phyloP scores from a whole-genome alignment of 2,329 filamentous ascomycete species.

The Monilinia fructigena region DNA sequence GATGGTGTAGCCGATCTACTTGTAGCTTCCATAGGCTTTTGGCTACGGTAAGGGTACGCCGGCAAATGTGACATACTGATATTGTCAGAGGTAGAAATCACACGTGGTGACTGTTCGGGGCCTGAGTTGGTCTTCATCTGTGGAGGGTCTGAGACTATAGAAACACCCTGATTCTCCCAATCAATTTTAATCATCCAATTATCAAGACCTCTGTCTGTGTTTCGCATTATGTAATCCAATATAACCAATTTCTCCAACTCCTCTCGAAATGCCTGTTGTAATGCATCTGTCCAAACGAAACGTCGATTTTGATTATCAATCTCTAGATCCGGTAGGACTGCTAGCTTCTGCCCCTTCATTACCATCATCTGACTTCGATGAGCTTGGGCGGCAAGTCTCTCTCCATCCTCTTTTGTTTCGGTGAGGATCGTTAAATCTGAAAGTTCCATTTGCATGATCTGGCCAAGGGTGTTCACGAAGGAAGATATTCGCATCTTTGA shows the following conservation, averaged over 20 bases:
- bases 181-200: constrained; percentile 99
- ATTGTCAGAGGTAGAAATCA: constrained; percentile 44
- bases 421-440: constrained; percentile 65
- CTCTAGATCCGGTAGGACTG: constrained; percentile 36
- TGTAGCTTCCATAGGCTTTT: constrained; percentile 82
- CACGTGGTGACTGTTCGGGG: constrained; percentile 51
- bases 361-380: constrained; percentile 57
- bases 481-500: constrained; percentile 95
- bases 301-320: constrained; percentile 34
- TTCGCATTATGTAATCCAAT: constrained; percentile 98
- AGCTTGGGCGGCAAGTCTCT: constrained; percentile 71
- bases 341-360: constrained; percentile 54
- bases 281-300: constrained; percentile 81
- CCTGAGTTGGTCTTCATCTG: constrained; percentile 62
- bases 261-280: constrained; percentile 92
- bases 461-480: constrained; percentile 95
- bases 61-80: constrained; percentile 32
- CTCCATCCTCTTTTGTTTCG: constrained; percentile 73
- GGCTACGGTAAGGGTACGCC: constrained; percentile 69
- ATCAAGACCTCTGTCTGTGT: constrained; percentile 92
- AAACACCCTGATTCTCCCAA: constrained; percentile 76
- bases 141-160: constrained; percentile 78
- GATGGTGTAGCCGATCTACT: constrained; percentile 45
- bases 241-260: constrained; percentile 97
- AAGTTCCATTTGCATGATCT: constrained; percentile 68